Conservation (phyloP, 2,329 filamentous ascomycete species). For the Ophiostoma fasciatum region DNA sequence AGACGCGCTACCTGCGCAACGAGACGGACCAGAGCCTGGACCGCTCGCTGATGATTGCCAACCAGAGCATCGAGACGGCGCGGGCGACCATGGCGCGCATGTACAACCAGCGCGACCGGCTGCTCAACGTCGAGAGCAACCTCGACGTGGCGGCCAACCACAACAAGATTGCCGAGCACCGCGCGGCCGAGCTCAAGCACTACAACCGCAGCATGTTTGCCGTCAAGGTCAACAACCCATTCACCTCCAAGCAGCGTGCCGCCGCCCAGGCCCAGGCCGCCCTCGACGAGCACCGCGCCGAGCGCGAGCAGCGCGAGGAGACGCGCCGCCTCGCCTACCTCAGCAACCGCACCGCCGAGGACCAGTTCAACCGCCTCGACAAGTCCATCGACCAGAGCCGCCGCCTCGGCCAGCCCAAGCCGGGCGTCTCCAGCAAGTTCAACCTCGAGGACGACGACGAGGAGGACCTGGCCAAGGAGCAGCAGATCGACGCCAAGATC, state of each 20-base stretch:
- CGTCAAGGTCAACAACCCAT: slow-evolving; percentile 60
- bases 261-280: slow-evolving; percentile 52
- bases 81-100: slow-evolving; percentile 58
- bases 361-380: slow-evolving; percentile 33
- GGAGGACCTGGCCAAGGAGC: slow-evolving; percentile 12
- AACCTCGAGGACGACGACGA: slow-evolving; percentile 14
- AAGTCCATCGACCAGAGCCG: slow-evolving; percentile 44
- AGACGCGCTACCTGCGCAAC: slow-evolving; percentile 63
- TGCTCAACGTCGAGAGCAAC: slow-evolving; percentile 72
- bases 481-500: slow-evolving; percentile 40
- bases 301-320: slow-evolving; percentile 50
- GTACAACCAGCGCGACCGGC: slow-evolving; percentile 62
- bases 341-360: slow-evolving; percentile 31
- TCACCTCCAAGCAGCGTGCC: slow-evolving; percentile 54
- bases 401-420: slow-evolving; percentile 34
- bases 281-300: slow-evolving; percentile 51
- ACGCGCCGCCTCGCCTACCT: slow-evolving; percentile 22
- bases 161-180: slow-evolving; percentile 62
- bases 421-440: slow-evolving; percentile 11
- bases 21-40: slow-evolving; percentile 41
- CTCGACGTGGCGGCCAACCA: slow-evolving; percentile 67
- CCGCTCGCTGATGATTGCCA: slow-evolving; percentile 53
- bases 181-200: slow-evolving; percentile 68
- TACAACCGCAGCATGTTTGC: slow-evolving; percentile 87
- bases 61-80: slow-evolving; percentile 56